Conservation (phyloP, 106 monocot genomes). For the Dioscorea dumetorum region DNA sequence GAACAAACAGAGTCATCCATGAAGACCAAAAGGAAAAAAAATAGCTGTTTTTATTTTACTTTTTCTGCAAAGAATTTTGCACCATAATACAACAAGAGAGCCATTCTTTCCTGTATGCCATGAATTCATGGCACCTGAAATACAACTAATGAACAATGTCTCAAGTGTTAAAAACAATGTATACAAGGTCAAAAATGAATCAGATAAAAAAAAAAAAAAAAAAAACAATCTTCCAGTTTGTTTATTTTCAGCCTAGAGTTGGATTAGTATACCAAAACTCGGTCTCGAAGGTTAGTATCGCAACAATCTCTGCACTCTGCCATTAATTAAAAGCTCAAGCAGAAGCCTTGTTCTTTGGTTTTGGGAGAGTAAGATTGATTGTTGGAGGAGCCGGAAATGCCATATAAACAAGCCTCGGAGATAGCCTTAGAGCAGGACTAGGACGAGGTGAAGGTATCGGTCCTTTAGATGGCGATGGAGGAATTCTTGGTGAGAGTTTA, state of each 20-base stretch:
- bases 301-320: not conserved
- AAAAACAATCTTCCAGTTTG: not conserved
- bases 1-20: too few relatives aligned
- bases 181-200: not conserved
- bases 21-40: too few relatives aligned
- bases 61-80: too few relatives aligned
- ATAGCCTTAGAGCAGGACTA: slow-evolving; percentile 54
- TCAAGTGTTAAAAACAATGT: not conserved
- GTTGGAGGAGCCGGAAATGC: slow-evolving; percentile 30
- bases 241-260: too few relatives aligned
- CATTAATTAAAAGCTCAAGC: not conserved
- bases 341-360: slow-evolving; percentile 10
- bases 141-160: not conserved
- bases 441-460: slow-evolving; percentile 93
- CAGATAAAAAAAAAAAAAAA: not conserved
- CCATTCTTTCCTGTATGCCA: not conserved
- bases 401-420: slow-evolving; percentile 56
- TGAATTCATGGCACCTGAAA: not conserved
- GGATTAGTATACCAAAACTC: not conserved
- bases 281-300: not conserved
- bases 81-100: not conserved
- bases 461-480: slow-evolving; percentile 17
- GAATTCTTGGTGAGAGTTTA: slow-evolving; percentile 59
- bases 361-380: slow-evolving; percentile 41
- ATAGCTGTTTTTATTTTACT: too few relatives aligned